Evolutionary conservation across 306 rosid species (phyloP).

Genomic region (Rubus idaeus): DNA sequence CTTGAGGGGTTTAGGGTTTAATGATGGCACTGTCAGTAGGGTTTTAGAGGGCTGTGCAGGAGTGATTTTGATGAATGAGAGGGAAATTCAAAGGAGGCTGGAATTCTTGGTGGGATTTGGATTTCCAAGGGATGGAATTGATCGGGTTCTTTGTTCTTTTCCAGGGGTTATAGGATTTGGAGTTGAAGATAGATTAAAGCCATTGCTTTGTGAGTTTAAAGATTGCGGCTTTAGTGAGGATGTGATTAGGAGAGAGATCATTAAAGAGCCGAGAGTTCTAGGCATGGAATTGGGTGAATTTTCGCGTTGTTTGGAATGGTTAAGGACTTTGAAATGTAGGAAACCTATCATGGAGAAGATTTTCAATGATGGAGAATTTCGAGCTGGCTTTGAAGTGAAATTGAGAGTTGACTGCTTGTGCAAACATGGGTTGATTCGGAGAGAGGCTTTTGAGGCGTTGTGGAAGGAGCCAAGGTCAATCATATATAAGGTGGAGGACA

Average conservation of each 20-base stretch:
- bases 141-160: constrained; percentile 40
- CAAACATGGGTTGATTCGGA: constrained; percentile 55
- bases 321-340: constrained; percentile 69
- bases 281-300: constrained; percentile 71
- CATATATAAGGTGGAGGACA: constrained; percentile 50
- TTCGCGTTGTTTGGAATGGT: constrained; percentile 53
- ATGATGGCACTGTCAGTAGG: constrained; percentile 26
- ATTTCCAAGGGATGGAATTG: constrained; percentile 39
- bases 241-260: constrained; percentile 46
- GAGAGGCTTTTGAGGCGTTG: constrained; percentile 67
- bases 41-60: constrained; percentile 61
- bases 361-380: constrained; percentile 43
- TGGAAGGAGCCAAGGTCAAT: constrained; percentile 86
- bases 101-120: constrained; percentile 49
- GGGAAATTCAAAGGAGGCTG: constrained; percentile 33
- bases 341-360: constrained; percentile 50
- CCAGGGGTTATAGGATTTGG: constrained; percentile 66
- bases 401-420: constrained; percentile 74
- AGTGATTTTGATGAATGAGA: constrained; percentile 36
- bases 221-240: constrained; percentile 52
- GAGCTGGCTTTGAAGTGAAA: constrained; percentile 78
- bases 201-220: constrained; percentile 54
- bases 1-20: constrained; percentile 54
- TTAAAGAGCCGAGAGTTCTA: constrained; percentile 58
- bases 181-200: constrained; percentile 54